Evolutionary conservation across 306 rosid species (phyloP), one percentile per base, ranked within the genome.

Genomic region (Cercis canadensis): DNA sequence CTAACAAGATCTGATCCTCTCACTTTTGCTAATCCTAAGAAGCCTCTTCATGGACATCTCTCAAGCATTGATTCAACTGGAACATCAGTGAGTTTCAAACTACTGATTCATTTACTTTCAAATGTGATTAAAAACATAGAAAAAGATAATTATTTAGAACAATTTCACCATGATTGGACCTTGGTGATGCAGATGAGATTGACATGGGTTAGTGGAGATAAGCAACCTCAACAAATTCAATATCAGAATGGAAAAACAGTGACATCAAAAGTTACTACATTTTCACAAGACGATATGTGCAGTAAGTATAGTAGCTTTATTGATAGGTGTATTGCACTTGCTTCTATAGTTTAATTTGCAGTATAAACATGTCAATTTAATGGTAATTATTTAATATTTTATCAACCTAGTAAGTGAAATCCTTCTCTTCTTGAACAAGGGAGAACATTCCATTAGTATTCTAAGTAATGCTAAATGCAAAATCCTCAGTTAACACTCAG

Each of bases 121-220:
- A 1, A 24, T 24, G 29, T 24, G n/a, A n/a, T n/a, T n/a, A n/a
- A n/a, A n/a, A n/a, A n/a, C n/a, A n/a, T n/a, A n/a, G n/a, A n/a
- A n/a, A n/a, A n/a, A n/a, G n/a, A n/a, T n/a, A n/a, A n/a, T n/a
- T 24, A 24, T 24, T 13, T 3, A 14, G 1, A 12, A 11, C 29
- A 17, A 24, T 29, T 29, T 14, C 41, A 31, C 17, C 32, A 50
- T 67, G 69, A 53, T 16, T 16, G 14, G 32, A 5, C 0, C 8
- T 44, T 73, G 62, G 52, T 59, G 17, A 2, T 78, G 69, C 77
- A 92, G 98, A 88, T 90, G 97, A 85, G 82, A 78, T 50, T 88
- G 75, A 88, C 92, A 62, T 93, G 98, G 98, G 89, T 93, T 47
- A 93, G 98, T 80, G 98, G 97, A 37, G 89, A 87, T 71, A 51